Conservation (phyloP, 257 asterid species). For the Ehretia macrophylla region DNA sequence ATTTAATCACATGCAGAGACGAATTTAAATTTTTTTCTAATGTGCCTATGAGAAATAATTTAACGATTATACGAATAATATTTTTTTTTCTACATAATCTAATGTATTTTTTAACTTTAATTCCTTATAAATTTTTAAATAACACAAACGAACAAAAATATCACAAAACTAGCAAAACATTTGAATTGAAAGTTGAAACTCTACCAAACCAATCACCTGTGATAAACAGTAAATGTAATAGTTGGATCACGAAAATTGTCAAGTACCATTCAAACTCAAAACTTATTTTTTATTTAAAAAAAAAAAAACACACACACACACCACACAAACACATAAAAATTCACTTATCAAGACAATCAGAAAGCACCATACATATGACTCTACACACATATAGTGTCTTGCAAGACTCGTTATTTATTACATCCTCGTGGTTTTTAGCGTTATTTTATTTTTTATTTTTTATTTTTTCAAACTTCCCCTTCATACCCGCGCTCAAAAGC, state of each 20-base stretch:
- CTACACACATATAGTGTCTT: constrained; percentile 20
- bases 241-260: constrained; percentile 68
- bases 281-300: not conserved
- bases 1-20: no score
- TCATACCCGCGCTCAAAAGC: constrained; percentile 79
- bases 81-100: no score
- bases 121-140: no score
- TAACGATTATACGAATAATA: no score
- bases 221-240: constrained; percentile 13
- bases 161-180: not conserved
- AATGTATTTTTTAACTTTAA: no score
- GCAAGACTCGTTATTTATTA: constrained; percentile 39
- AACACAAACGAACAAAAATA: not conserved
- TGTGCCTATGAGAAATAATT: no score
- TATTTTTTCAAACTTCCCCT: constrained; percentile 49
- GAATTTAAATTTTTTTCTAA: no score
- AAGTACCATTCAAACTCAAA: constrained; percentile 28
- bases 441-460: constrained; percentile 21
- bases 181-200: constrained; percentile 3
- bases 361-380: not conserved
- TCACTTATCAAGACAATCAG: not conserved
- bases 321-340: not conserved
- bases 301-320: not conserved
- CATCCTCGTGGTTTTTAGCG: constrained; percentile 96
- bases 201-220: constrained; percentile 13